Base-by-base conservation (phyloP, 495 filamentous ascomycete species). In the Umbilicaria muhlenbergii region DNA sequence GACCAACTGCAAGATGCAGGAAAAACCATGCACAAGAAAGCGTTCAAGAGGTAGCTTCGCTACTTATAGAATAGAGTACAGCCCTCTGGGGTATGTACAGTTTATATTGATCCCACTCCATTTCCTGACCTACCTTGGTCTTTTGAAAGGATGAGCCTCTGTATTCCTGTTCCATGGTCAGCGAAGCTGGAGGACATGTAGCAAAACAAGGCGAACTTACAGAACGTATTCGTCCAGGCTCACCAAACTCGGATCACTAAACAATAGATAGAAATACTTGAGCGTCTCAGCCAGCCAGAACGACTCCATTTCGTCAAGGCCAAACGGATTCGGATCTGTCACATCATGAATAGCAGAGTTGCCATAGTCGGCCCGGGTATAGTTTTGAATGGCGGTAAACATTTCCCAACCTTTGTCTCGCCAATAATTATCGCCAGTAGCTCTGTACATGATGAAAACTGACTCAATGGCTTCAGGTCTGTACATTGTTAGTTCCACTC, bases 391-490 rank as follows among this genome's bases (percentile, higher is more conserved):
- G 8, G 85, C 71, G 54, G 80, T 62, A 56, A 87, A 94, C 87
- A 94, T 94, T 39, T 75, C 71, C 87, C 87, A 94, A 15, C 86
- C 87, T 51, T 83, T 82, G 44, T 82, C 75, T 43, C 85, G 83
- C 85, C 86, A 94, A 38, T 63, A 58, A 0, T 70, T 58, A 43
- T 91, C 82, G 42, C 85, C 87, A 0, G 86, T 94, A 49, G 91
- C 78, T 53, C 87, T 83, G 66, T 83, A 93, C 81, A 94, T 86
- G 66, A 92, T 87, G 71, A 86, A 94, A 12, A 94, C 85, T 1
- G 84, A 92, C 58, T 94, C 87, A 50, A 94, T 93, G 3, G 87
- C 87, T 66, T 94, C 87, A 36, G 87, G 87, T 37, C 85, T 87
- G 44, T 16, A 11, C 7, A 28, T 28, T 28, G 24, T 28, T 10